Base-by-base conservation (phyloP, 257 asterid species). In the Solanum neorickii region DNA sequence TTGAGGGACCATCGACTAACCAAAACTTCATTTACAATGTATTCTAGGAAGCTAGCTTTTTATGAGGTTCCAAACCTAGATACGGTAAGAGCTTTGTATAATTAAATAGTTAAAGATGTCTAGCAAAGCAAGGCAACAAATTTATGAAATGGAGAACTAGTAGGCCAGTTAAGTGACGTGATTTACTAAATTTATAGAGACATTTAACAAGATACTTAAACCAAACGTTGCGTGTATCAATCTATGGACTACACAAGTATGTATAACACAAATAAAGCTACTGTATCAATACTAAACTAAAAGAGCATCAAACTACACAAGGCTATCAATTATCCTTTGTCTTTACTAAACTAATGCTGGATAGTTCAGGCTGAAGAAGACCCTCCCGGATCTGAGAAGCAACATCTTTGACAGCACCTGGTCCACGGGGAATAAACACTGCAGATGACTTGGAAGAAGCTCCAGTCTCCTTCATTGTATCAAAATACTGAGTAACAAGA, bases 401-500 rank as follows among this genome's bases (percentile, higher is more conserved):
- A 44, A 91, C 25, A 49, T 90, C 92, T 65, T 88, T 83, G 59
- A 91, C 93, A n/a, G 90, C 90, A 72, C 92, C 93, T 23, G 92
- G 93, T 44, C 92, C 93, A 73, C 88, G 93, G 3, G 93, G 91
- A 49, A 90, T 83, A 83, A 88, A 90, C 75, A 91, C 91, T 0
- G 93, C 85, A 62, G 93, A 87, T 11, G 92, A 90, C 82, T 91
- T 91, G 3, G 92, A 87, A 29, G 90, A 62, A 35, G 91, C 91
- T 18, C 93, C 93, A 39, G 90, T 90, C 75, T 88, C 93, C 86
- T 90, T 90, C 90, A 90, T 90, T 1, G 91, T 91, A 37, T 91
- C 91, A 66, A 91, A 90, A 86, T 91, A 91, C 60, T 91, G 93
- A 12, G 90, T 88, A 10, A 91, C 88, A 70, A 90, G 86, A n/a